These are phyloP conservation scores for Irpex rosettiformis DNA, from an alignment of 1,284 basidiomycete species.

Conservation along the genomic window DNA sequence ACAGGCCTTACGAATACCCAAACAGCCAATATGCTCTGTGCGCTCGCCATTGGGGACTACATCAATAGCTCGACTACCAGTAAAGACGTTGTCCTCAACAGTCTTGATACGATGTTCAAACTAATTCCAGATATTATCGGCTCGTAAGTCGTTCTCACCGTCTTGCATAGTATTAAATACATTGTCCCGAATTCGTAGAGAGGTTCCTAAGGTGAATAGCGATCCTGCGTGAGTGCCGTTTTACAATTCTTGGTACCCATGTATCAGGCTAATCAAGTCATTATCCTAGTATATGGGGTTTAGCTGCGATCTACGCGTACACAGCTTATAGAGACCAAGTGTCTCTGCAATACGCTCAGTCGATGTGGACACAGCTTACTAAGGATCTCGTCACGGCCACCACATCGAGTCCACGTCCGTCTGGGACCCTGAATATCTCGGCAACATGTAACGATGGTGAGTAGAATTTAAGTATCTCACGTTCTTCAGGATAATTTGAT, in stretches of 20 bases:
- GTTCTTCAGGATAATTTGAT: no score
- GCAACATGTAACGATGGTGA: neutral
- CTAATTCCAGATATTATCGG: neutral
- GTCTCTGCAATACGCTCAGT: neutral
- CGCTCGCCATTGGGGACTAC: neutral
- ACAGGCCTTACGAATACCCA: neutral
- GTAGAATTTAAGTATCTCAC: neutral
- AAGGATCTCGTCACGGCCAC: neutral
- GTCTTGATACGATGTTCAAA: neutral
- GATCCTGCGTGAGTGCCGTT: neutral
- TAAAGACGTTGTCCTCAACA: neutral
- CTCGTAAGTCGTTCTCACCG: neutral
- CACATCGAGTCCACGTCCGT: neutral
- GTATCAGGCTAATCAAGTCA: neutral
- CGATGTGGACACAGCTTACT: neutral
- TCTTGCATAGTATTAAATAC: neutral
- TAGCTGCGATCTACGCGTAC: conserved; percentile 5
- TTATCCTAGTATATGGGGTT: neutral
- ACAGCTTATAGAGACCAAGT: neutral
- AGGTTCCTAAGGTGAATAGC: neutral
- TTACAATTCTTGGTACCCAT: no score
- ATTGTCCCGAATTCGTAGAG: no score
- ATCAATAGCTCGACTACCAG: neutral
- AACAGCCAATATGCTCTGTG: neutral
- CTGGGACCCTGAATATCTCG: neutral